Base-by-base conservation (phyloP, 129 eudicot genomes). In the Flaveria ramosissima region DNA sequence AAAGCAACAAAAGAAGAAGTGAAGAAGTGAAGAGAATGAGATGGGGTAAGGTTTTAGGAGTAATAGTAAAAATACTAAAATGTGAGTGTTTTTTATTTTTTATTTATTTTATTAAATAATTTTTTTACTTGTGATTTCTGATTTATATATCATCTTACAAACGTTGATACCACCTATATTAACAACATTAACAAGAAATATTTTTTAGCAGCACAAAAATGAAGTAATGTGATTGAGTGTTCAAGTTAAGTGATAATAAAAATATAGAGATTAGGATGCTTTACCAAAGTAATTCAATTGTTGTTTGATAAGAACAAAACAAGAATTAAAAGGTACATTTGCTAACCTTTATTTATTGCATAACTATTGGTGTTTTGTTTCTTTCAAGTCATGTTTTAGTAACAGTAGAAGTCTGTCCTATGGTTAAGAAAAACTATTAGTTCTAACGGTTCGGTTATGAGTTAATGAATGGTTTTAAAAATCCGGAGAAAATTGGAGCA, bases 21-120 rank as follows among this genome's bases (percentile, higher is more conserved):
- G 9, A 83, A 83, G 70, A 89, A 87, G 84, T 91, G 87, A 86
- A 70, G 48, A 30, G 5, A 30, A 30, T 45, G 78, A 57, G 73
- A 66, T 66, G 41, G 36, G 41, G 7, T 62, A 20, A 41, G 36
- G 36, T 20, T 50, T 21, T 59, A 21, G 68, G 21, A 11, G 70
- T 45, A 68, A 46, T 20, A 23, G 70, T 55, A 56, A 39, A 41
- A 45, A 45, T 45, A 45, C 50, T 8, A 45, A 45, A 11, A 66
- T 64, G 70, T 72, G 14, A 48, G 43, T 20, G 55, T 67, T 1
- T 8, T 19, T 67, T 73, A 16, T 16, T 5, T 66, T 48, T 8
- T 41, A 17, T 73, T 68, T 73, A 67, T 55, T 74, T 80, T 75
- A 45, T 23, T 43, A 32, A 50, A 72, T 72, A 61, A 71, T 71